Conservation (phyloP, 441 rosid species). For the Gossypium armourianum region DNA sequence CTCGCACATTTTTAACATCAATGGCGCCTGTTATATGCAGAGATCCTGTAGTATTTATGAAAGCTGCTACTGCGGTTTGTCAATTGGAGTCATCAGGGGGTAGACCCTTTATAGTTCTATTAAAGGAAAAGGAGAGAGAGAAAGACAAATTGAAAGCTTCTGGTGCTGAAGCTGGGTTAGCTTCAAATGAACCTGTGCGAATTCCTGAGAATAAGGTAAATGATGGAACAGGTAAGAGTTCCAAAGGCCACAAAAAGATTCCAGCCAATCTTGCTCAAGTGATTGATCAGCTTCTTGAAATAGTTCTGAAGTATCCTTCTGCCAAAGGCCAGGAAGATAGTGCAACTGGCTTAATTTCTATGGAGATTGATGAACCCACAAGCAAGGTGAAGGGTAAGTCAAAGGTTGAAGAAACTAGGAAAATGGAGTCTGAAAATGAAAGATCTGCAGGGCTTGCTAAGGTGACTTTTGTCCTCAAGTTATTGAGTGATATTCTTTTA, state of each 20-base stretch:
- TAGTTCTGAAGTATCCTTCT: slow-evolving; percentile 57
- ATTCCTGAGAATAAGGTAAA: slow-evolving; percentile 61
- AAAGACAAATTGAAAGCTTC: slow-evolving; percentile 56
- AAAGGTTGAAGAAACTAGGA: slow-evolving; percentile 61
- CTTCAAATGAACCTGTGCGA: slow-evolving; percentile 54
- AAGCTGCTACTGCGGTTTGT: slow-evolving; percentile 69
- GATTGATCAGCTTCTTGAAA: slow-evolving; percentile 92
- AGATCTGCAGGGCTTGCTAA: slow-evolving; percentile 80
- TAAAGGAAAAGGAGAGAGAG: slow-evolving; percentile 69
- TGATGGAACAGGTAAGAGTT: slow-evolving; percentile 68
- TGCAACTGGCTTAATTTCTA: slow-evolving; percentile 32
- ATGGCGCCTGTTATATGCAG: slow-evolving; percentile 88
- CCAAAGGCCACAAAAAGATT: slow-evolving; percentile 66
- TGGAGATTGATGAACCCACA: slow-evolving; percentile 83
- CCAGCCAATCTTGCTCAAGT: slow-evolving; percentile 78
- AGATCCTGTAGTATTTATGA: slow-evolving; percentile 82
- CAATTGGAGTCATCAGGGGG: slow-evolving; percentile 87
- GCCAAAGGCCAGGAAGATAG: slow-evolving; percentile 43
- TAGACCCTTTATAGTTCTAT: slow-evolving; percentile 59
- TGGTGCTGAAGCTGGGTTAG: slow-evolving; percentile 43
- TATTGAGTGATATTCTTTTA: slow-evolving; percentile 77
- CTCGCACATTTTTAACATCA: slow-evolving; percentile 62
- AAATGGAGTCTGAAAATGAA: slow-evolving; percentile 57
- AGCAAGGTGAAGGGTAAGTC: slow-evolving; percentile 80
- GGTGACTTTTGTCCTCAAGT: slow-evolving; percentile 77